These are phyloP conservation scores for Sicyos baderoa DNA, from an alignment of 306 rosid genomes.

Conservation along the genomic window DNA sequence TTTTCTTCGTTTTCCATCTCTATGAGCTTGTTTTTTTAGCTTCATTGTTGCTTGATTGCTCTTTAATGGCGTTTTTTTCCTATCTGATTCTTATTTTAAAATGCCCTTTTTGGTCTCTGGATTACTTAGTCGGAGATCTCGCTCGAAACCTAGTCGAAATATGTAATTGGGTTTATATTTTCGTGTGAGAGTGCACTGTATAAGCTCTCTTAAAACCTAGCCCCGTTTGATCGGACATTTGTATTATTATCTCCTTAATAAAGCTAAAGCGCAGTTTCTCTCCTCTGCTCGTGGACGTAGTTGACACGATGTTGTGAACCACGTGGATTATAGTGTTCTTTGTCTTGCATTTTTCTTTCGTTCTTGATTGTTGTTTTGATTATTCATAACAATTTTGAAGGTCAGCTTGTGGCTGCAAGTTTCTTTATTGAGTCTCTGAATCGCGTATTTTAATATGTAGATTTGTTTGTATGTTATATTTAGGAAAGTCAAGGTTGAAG, in stretches of 20 bases:
- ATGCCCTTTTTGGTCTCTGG: too few relatives aligned
- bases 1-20: neutral
- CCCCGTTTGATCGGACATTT: too few relatives aligned
- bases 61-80: neutral
- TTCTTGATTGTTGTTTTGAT: too few relatives aligned
- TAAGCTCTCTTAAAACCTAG: too few relatives aligned
- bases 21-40: neutral
- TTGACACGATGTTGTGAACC: neutral
- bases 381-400: neutral
- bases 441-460: slow-evolving; percentile 11
- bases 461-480: slow-evolving; percentile 14
- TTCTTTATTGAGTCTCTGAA: neutral
- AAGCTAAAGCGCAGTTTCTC: too few relatives aligned
- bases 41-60: neutral
- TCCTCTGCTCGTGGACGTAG: too few relatives aligned
- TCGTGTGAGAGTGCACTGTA: too few relatives aligned
- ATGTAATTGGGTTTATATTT: too few relatives aligned
- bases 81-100: neutral
- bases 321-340: neutral
- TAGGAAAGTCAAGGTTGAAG: slow-evolving; percentile 88
- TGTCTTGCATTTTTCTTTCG: neutral
- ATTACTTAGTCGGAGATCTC: too few relatives aligned
- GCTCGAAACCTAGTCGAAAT: too few relatives aligned
- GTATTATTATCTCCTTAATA: too few relatives aligned
- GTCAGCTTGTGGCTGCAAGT: neutral